These are phyloP conservation scores for Cenchrus americanus DNA, from an alignment of 176 grass and related monocot species.

Conservation along the genomic window DNA sequence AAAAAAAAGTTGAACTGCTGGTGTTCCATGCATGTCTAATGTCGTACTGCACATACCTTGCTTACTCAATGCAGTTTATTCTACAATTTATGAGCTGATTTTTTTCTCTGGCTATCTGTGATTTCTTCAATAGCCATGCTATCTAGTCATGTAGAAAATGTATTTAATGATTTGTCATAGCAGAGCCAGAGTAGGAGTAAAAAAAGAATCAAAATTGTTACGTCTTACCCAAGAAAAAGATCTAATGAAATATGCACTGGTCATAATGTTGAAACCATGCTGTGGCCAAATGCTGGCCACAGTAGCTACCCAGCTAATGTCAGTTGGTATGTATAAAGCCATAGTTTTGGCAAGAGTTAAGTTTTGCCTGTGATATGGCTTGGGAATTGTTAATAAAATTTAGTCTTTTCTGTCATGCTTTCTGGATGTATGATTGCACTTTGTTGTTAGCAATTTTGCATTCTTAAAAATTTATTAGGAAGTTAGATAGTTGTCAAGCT, in stretches of 20 bases:
- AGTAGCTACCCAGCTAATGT: slow-evolving; percentile 1
- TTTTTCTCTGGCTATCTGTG: neutral
- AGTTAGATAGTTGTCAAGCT: neutral
- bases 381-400: neutral
- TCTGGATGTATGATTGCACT: neutral
- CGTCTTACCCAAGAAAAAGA: neutral
- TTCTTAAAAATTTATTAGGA: slow-evolving; percentile 1
- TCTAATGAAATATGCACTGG: neutral
- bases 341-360: neutral
- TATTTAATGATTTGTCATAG: neutral
- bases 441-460: neutral
- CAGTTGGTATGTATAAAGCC: neutral
- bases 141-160: neutral
- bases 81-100: neutral
- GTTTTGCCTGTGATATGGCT: neutral
- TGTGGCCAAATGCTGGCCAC: neutral
- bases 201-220: neutral
- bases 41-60: neutral
- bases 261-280: too few relatives aligned
- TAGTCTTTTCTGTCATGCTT: neutral
- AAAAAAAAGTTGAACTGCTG: neutral
- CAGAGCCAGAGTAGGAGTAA: neutral
- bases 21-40: neutral
- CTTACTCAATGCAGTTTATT: neutral
- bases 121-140: neutral